Evolutionary conservation across 1,139 yeast genomes (phyloP).

Genomic region (Yamadazyma taylorii): DNA sequence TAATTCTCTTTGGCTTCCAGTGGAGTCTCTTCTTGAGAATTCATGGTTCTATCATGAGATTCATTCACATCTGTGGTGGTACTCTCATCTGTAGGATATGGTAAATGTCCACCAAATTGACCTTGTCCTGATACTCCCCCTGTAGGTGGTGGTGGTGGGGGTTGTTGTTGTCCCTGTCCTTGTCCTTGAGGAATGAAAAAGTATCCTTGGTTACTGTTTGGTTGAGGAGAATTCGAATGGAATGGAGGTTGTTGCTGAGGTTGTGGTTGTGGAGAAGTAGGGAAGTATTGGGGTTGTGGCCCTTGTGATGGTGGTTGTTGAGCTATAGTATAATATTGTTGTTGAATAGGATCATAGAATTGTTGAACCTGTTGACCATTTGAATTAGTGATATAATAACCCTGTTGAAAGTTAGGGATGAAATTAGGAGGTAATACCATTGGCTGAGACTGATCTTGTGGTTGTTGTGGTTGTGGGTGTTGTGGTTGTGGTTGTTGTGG

Average conservation of each 20-base stretch:
- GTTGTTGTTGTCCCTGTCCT: no score
- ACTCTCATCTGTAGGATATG: constrained; percentile 15
- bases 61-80: neutral
- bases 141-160: constrained; percentile 17
- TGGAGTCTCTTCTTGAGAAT: neutral
- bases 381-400: constrained; percentile 19
- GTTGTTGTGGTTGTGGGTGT: neutral
- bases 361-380: constrained; percentile 37
- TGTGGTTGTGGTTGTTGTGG: constrained; percentile 8
- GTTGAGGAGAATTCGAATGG: constrained; percentile 9
- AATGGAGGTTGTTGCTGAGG: constrained; percentile 8
- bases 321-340: constrained; percentile 44
- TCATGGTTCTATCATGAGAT: neutral
- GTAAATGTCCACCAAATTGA: constrained; percentile 18
- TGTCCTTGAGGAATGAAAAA: constrained; percentile 14
- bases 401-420: constrained; percentile 20
- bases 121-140: constrained; percentile 3
- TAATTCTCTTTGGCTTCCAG: neutral
- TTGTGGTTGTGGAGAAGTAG: constrained; percentile 34
- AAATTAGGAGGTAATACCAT: constrained; percentile 20
- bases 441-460: constrained; percentile 6
- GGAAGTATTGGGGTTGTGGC: constrained; percentile 42
- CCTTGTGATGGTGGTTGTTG: constrained; percentile 27
- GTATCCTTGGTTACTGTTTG: constrained; percentile 11
- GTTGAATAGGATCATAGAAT: constrained; percentile 48